phyloP scores from a whole-genome alignment of 2,329 filamentous ascomycete genomes.

The Cladophialophora yegresii region DNA sequence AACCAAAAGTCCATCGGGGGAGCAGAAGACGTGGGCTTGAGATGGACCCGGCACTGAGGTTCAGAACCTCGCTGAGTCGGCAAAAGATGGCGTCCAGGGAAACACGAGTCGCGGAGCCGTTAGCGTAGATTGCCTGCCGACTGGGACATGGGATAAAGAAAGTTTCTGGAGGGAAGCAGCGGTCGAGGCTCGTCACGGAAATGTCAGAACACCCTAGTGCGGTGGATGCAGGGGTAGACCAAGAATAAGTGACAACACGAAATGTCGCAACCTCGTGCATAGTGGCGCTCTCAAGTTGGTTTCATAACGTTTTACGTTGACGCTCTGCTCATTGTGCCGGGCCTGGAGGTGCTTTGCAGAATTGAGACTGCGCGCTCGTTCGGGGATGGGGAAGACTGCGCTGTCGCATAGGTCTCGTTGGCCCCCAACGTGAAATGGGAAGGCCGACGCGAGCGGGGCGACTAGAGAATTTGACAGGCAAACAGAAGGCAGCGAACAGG shows the following conservation, averaged over 20 bases:
- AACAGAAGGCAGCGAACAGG: neutral
- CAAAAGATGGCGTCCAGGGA: neutral
- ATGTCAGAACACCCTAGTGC: neutral
- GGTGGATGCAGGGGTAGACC: constrained; percentile 12
- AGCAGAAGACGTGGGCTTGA: neutral
- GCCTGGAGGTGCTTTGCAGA: neutral
- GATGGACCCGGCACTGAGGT: constrained; percentile 8
- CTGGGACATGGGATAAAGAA: neutral
- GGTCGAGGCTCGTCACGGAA: neutral
- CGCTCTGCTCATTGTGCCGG: neutral
- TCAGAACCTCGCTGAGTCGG: constrained; percentile 9
- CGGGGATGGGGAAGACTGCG: neutral
- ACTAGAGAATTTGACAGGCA: constrained; percentile 6
- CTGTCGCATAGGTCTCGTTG: neutral
- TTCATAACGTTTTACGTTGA: neutral
- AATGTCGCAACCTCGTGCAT: constrained; percentile 11
- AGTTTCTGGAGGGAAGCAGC: constrained; percentile 1
- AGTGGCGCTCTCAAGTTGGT: neutral
- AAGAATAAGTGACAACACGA: constrained; percentile 14
- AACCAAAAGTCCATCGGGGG: constrained; percentile 5
- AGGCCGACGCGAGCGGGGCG: constrained; percentile 9
- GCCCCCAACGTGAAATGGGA: constrained; percentile 7
- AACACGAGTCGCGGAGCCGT: neutral
- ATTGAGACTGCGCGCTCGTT: neutral
- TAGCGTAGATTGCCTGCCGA: neutral